Percentiles rank a stretch among this genome's conserved stretches.
phyloP scores from a whole-genome alignment of 1,284 basidiomycete species.

The Omphalotus olearius region DNA sequence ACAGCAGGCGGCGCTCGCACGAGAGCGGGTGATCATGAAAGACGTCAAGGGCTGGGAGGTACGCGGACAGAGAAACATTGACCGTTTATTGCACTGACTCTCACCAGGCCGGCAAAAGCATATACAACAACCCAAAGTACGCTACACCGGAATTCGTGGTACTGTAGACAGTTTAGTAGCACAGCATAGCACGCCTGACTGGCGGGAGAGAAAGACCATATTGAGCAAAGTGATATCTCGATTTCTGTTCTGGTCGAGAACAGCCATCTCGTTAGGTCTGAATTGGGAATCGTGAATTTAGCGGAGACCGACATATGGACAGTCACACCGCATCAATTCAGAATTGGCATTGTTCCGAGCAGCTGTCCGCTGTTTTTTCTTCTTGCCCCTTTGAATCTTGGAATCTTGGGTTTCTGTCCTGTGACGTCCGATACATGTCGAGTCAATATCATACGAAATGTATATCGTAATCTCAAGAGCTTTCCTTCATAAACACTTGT shows the following conservation, averaged over 20 bases:
- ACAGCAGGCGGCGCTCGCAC: slow-evolving; percentile 69
- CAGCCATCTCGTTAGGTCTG: neutral
- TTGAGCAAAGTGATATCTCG: neutral
- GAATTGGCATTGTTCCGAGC: slow-evolving; percentile 3
- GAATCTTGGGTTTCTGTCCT: slow-evolving; percentile 7
- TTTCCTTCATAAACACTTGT: slow-evolving; percentile 7
- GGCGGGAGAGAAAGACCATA: slow-evolving; percentile 9
- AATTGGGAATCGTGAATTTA: neutral
- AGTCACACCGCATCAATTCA: slow-evolving; percentile 1
- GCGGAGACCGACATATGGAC: slow-evolving; percentile 4
- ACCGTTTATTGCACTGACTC: slow-evolving; percentile 12
- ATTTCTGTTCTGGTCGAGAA: slow-evolving; percentile 5
- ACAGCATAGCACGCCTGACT: neutral
- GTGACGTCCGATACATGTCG: slow-evolving; percentile 6
- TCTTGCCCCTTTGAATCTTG: slow-evolving; percentile 15
- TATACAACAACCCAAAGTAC: slow-evolving; percentile 85
- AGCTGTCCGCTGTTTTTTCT: slow-evolving; percentile 17
- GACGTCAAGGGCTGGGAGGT: slow-evolving; percentile 95
- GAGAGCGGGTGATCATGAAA: slow-evolving; percentile 95
- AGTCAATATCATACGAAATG: slow-evolving; percentile 8
- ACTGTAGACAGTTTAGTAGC: slow-evolving; percentile 32
- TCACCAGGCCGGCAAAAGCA: slow-evolving; percentile 62
- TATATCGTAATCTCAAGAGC: slow-evolving; percentile 4
- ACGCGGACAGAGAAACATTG: slow-evolving; percentile 24
- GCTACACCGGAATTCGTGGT: slow-evolving; percentile 64